Evolutionary conservation across 2,329 filamentous ascomycete species (phyloP).

Genomic region (Pseudocercospora macadamiae): DNA sequence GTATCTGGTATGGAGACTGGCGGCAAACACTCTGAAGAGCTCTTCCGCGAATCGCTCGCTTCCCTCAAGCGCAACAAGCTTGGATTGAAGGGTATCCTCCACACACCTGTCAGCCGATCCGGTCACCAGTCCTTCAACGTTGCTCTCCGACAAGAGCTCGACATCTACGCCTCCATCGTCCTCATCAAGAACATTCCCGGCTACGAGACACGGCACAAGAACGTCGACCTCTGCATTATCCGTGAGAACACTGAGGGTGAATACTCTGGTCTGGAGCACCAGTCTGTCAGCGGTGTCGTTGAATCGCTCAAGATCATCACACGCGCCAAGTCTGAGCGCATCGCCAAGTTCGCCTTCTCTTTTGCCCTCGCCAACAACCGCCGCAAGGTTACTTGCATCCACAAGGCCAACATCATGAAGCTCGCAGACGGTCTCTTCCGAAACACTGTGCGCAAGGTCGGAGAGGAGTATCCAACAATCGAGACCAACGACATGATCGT

Average conservation of each 20-base stretch:
- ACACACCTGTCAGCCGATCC: slow-evolving; percentile 94
- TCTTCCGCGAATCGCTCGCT: slow-evolving; percentile 93
- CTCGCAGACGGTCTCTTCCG: slow-evolving; percentile 98
- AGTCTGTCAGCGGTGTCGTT: slow-evolving; percentile 93
- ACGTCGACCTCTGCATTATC: slow-evolving; percentile 98
- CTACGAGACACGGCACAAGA: slow-evolving; percentile 94
- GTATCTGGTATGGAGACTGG: slow-evolving; percentile 87
- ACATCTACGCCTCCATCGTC: slow-evolving; percentile 98
- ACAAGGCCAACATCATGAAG: slow-evolving; percentile 99
- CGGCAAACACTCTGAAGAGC: slow-evolving; percentile 85
- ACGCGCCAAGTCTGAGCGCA: slow-evolving; percentile 97
- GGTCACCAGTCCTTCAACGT: slow-evolving; percentile 99
- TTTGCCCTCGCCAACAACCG: slow-evolving; percentile 98
- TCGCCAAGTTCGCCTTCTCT: slow-evolving; percentile 97
- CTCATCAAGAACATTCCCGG: slow-evolving; percentile 99
- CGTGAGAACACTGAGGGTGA: slow-evolving; percentile 99
- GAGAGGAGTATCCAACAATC: slow-evolving; percentile 92
- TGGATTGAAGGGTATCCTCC: slow-evolving; percentile 96
- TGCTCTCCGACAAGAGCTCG: slow-evolving; percentile 96
- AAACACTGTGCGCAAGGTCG: slow-evolving; percentile 90
- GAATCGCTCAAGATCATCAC: slow-evolving; percentile 99
- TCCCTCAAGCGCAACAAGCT: slow-evolving; percentile 99
- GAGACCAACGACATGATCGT: slow-evolving; percentile 99
- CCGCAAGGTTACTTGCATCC: slow-evolving; percentile 99
- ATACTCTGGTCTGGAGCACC: slow-evolving; percentile 98